Conservation (phyloP, 2,329 filamentous ascomycete species). For the Trichoderma polysporum region DNA sequence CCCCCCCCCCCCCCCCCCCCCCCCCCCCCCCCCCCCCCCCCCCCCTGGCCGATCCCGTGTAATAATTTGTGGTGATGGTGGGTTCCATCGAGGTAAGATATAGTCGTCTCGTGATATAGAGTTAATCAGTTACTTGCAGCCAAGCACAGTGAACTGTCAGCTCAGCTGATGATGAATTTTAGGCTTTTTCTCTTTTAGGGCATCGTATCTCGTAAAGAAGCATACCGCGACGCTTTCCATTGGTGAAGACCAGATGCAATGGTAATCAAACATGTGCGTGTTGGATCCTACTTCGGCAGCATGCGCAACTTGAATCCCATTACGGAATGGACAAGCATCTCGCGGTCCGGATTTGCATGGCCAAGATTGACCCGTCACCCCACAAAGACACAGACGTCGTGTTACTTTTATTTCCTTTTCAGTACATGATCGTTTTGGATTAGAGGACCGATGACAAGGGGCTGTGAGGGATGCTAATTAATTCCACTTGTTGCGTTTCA, state of each 20-base stretch:
- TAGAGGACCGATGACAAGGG: neutral
- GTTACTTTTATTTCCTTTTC: neutral
- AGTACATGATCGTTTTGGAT: neutral
- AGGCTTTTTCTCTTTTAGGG: neutral
- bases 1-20: no score
- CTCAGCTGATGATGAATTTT: neutral
- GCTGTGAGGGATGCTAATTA: neutral
- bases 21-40: no score
- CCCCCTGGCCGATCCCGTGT: neutral
- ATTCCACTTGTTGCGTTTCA: slow-evolving; percentile 1
- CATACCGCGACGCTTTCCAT: neutral
- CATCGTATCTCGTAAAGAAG: neutral
- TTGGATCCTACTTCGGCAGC: neutral
- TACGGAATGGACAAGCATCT: neutral
- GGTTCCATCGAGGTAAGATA: neutral
- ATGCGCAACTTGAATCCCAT: neutral
- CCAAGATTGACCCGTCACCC: neutral
- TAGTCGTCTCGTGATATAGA: neutral
- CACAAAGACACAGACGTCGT: neutral
- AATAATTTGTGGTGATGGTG: neutral
- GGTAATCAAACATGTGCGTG: neutral
- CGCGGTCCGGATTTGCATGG: neutral
- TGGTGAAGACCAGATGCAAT: neutral
- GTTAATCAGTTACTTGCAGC: neutral
- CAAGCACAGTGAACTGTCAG: neutral